Conservation (phyloP, 78 protist genomes). For the Isochrysis galbana region DNA sequence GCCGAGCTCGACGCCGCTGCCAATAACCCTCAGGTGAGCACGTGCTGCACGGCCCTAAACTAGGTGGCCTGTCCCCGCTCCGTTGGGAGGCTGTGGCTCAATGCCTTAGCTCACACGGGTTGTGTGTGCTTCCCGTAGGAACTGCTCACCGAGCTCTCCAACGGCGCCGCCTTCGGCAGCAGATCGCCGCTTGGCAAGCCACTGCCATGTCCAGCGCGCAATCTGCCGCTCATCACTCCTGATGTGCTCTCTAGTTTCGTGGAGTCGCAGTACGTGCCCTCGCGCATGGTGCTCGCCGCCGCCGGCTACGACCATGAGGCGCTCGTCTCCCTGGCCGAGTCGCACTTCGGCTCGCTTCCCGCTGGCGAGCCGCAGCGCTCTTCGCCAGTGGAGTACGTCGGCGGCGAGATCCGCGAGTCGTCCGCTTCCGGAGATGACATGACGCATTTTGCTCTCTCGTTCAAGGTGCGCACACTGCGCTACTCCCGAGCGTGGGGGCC, state of each 20-base stretch:
- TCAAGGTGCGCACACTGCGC: not conserved
- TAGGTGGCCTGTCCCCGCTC: not conserved
- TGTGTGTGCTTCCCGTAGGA: no score
- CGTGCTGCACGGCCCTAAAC: not conserved
- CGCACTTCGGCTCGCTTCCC: not conserved
- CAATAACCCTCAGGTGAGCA: not conserved
- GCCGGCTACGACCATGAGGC: constrained; percentile 45
- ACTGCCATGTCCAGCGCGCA: not conserved
- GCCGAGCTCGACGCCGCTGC: not conserved
- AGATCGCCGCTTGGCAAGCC: constrained; percentile 17
- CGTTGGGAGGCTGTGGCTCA: no score
- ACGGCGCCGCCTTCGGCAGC: not conserved
- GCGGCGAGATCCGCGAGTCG: constrained; percentile 8
- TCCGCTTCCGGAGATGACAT: not conserved
- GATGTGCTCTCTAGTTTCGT: not conserved
- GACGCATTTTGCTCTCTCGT: not conserved
- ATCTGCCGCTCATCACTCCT: not conserved
- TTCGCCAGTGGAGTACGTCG: not conserved
- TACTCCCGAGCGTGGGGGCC: not conserved
- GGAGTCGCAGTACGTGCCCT: not conserved
- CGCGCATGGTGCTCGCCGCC: constrained; percentile 36
- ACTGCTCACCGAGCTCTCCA: not conserved
- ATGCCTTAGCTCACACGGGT: no score
- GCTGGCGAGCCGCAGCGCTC: not conserved
- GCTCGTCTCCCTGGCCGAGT: constrained; percentile 9